Conservation (phyloP, 179 eudicot species). For the Silene noctiflora region DNA sequence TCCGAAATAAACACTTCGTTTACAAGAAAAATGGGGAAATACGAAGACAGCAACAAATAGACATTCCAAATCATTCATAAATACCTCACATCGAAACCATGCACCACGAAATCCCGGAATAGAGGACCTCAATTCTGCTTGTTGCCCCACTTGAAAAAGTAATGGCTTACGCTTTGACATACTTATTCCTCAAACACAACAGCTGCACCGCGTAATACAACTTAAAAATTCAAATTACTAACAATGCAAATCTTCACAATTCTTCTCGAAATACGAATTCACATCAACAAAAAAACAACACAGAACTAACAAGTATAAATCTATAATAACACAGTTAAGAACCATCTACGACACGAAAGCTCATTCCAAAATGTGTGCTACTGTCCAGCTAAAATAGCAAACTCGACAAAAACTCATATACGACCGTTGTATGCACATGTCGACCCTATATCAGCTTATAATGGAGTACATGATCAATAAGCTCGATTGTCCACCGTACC, state of each 20-base stretch:
- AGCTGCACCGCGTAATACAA: conserved; percentile 14
- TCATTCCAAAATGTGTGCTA: too few species aligned
- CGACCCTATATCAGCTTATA: too few species aligned
- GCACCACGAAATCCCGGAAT: conserved; percentile 56
- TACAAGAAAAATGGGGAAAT: not conserved
- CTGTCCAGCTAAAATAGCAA: too few species aligned
- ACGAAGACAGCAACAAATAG: not conserved
- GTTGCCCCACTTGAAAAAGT: conserved; percentile 49
- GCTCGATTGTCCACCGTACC: too few species aligned
- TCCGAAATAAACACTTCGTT: not conserved
- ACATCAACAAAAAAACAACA: not conserved
- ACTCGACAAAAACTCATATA: too few species aligned
- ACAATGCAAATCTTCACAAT: not conserved
- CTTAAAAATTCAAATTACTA: not conserved
- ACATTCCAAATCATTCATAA: not conserved
- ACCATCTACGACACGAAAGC: too few species aligned
- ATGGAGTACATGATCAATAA: too few species aligned
- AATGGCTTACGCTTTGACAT: conserved; percentile 31
- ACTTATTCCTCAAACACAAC: conserved; percentile 1
- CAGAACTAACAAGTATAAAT: not conserved
- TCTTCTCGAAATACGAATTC: not conserved
- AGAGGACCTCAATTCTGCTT: conserved; percentile 56
- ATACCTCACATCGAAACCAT: conserved; percentile 75
- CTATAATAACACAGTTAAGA: too few species aligned
- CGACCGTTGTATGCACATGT: too few species aligned